Conservation (phyloP, 2,329 filamentous ascomycete genomes). For the Bimuria novae-zelandiae region DNA sequence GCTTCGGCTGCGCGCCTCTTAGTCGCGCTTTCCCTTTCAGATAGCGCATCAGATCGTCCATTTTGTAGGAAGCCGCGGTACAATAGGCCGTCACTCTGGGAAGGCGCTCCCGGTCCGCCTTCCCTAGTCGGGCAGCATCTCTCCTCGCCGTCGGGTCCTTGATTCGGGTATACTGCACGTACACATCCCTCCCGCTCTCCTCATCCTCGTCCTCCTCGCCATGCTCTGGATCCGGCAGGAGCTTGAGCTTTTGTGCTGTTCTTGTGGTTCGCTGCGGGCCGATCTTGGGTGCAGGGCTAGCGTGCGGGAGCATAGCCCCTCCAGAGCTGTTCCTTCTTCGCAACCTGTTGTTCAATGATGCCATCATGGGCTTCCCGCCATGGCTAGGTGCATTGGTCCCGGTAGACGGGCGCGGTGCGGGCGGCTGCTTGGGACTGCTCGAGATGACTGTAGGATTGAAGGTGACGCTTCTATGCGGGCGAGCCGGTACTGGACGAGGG, state of each 20-base stretch:
- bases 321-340: constrained; percentile 85
- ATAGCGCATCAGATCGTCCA: constrained; percentile 88
- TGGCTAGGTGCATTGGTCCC: constrained; percentile 42
- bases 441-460: constrained; percentile 69
- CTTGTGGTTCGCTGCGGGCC: constrained; percentile 94
- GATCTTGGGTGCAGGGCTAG: constrained; percentile 67
- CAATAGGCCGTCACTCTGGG: constrained; percentile 96
- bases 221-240: constrained; percentile 88
- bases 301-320: constrained; percentile 55
- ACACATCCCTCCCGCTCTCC: constrained; percentile 92
- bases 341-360: constrained; percentile 84
- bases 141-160: constrained; percentile 92
- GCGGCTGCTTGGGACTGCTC: constrained; percentile 47
- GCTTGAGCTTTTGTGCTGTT: constrained; percentile 93
- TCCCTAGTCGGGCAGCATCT: constrained; percentile 89
- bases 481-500: constrained; percentile 30
- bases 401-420: constrained; percentile 35
- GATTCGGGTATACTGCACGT: constrained; percentile 96
- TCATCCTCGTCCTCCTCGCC: constrained; percentile 78
- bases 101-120: constrained; percentile 84
- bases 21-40: constrained; percentile 81
- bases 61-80: constrained; percentile 87
- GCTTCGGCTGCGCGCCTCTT: constrained; percentile 81
- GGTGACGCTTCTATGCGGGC: constrained; percentile 68
- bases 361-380: constrained; percentile 57